A percentile compares a stretch with the other conserved stretches of the same genome.
Evolutionary conservation across 148 eudicot species (phyloP).

Genomic region (Rhododendron simsii): DNA sequence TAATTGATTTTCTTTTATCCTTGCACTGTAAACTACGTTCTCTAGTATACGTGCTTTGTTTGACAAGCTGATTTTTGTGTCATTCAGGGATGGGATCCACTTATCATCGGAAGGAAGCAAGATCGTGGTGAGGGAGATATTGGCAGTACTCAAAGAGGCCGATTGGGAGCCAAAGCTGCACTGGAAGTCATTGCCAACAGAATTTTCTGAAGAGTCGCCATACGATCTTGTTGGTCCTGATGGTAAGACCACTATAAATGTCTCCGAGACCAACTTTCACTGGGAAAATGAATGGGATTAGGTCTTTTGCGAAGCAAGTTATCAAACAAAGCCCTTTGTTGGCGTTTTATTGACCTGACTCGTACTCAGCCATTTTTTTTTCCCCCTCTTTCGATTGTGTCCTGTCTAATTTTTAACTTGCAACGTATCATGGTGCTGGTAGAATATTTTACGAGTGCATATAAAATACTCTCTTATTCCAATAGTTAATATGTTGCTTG

Average conservation of each 20-base stretch:
- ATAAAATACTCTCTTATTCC: neutral
- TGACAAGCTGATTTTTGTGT: neutral
- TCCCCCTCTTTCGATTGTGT: neutral
- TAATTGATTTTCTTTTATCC: neutral
- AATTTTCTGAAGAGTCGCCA: slow-evolving; percentile 33
- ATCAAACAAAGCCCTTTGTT: neutral
- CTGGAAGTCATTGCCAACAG: slow-evolving; percentile 38
- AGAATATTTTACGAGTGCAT: neutral
- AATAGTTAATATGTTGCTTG: neutral
- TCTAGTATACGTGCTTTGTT: neutral
- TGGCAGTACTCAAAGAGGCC: slow-evolving; percentile 31
- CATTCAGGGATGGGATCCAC: slow-evolving; percentile 49
- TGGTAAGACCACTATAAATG: slow-evolving; percentile 28
- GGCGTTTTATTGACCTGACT: neutral
- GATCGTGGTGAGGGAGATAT: slow-evolving; percentile 36
- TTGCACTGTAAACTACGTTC: neutral
- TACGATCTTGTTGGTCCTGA: slow-evolving; percentile 23
- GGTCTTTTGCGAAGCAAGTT: neutral
- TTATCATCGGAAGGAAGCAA: slow-evolving; percentile 39
- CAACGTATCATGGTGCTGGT: neutral
- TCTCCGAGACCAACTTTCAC: slow-evolving; percentile 23
- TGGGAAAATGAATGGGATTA: slow-evolving; percentile 29
- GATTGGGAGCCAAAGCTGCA: slow-evolving; percentile 51
- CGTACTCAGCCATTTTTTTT: neutral
- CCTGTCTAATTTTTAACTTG: neutral